Evolutionary conservation across 2,329 filamentous ascomycete genomes (phyloP), one percentile per base, ranked within the genome.

Genomic region (Claviceps sp.): DNA sequence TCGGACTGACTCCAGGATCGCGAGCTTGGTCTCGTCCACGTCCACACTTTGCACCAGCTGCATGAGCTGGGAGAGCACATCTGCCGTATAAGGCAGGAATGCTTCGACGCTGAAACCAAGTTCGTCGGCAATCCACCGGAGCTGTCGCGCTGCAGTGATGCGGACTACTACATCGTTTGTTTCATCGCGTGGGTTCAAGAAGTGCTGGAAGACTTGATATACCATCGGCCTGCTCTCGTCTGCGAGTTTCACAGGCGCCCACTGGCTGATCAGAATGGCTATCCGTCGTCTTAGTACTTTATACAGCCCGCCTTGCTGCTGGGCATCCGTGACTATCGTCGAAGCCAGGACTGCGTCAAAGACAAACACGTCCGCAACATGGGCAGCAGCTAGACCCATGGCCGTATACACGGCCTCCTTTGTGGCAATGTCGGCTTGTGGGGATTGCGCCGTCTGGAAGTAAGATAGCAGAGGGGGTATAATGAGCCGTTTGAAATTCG

Each of bases 341-440:
- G 82, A 81, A 16, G 79, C 74, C 42, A 98, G 69, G 61, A 97
- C 86, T 1, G 75, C 66, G 62, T 94, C 85, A 68, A 97, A 97
- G 66, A 97, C 86, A 56, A 96, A 80, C 11, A 80, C 74, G 47
- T 83, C 59, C 54, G 84, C 76, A 16, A 97, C 72, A 41, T 90
- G 82, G 2, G 87, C 77, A 1, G 90, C 87, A 0, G 93, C 82
- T 49, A 96, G 75, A 2, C 91, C 90, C 70, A 98, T 84, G 11
- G 91, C 89, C 5, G 88, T 94, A 63, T 98, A 98, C 1, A 97
- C 82, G 0, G 91, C 91, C 64, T 98, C 93, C 64, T 96, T 97
- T 54, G 87, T 81, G 16, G 93, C 76, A 13, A 97, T 78, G 56
- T 93, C 82, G 11, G 72, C 65, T 37, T 75, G 63, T 5, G 78